Conservation (phyloP, 192 early-diverging fungal species). For the Blastocladiella britannica region DNA sequence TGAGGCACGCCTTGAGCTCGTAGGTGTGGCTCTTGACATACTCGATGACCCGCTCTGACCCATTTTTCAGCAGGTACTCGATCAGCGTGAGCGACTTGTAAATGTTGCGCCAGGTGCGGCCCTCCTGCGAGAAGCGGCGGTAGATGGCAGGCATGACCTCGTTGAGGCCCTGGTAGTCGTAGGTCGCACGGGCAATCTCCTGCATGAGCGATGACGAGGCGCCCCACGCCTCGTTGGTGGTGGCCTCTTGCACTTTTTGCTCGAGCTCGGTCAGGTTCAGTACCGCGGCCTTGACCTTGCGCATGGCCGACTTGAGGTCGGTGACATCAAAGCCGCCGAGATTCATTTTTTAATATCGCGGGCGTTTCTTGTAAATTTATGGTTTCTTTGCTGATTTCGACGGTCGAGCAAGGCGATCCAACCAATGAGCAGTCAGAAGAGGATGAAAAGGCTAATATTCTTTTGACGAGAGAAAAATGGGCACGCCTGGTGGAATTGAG, state of each 20-base stretch:
- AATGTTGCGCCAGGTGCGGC: slow-evolving; percentile 74
- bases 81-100: slow-evolving; percentile 90
- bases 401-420: too few relatives aligned
- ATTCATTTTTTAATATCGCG: too few relatives aligned
- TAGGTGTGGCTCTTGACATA: slow-evolving; percentile 63
- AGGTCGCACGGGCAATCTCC: slow-evolving; percentile 78
- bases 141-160: slow-evolving; percentile 93
- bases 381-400: too few relatives aligned
- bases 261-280: slow-evolving; percentile 87
- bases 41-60: slow-evolving; percentile 79
- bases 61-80: slow-evolving; percentile 89
- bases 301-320: slow-evolving; percentile 34
- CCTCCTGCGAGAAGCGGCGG: slow-evolving; percentile 62
- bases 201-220: slow-evolving; percentile 82
- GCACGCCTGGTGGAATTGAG: too few relatives aligned
- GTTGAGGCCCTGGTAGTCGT: slow-evolving; percentile 67
- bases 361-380: too few relatives aligned
- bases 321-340: not conserved
- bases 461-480: too few relatives aligned
- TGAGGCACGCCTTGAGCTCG: slow-evolving; percentile 68
- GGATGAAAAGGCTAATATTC: too few relatives aligned
- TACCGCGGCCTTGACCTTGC: slow-evolving; percentile 63
- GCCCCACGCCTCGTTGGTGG: slow-evolving; percentile 84
- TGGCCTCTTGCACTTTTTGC: slow-evolving; percentile 77
- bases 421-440: too few relatives aligned